Evolutionary conservation across 768 basidiomycete genomes (phyloP).

Genomic region (Calocera cornea): DNA sequence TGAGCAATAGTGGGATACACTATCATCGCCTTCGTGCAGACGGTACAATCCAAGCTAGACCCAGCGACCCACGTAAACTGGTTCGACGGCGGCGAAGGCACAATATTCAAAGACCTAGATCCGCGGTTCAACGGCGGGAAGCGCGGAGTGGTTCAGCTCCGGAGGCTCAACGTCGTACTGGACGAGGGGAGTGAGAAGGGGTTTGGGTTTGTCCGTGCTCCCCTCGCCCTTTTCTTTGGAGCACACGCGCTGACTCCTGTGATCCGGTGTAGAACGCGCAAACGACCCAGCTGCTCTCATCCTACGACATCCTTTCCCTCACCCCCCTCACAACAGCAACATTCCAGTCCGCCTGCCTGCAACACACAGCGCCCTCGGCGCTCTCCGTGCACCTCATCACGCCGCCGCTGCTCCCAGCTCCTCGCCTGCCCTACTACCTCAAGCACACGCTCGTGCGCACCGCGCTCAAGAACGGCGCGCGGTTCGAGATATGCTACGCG

Average conservation of each 20-base stretch:
- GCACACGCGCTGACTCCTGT: neutral
- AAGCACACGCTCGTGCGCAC: conserved; percentile 74
- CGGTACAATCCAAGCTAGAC: conserved; percentile 56
- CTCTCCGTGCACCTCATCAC: conserved; percentile 71
- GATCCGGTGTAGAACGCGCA: conserved; percentile 48
- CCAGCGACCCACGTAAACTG: conserved; percentile 53
- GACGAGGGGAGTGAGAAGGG: conserved; percentile 80
- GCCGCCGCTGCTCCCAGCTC: conserved; percentile 53
- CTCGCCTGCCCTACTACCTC: conserved; percentile 65
- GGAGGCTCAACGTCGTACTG: conserved; percentile 64
- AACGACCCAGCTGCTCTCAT: conserved; percentile 45
- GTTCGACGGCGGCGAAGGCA: conserved; percentile 28
- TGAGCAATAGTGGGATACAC: conserved; percentile 63
- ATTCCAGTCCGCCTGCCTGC: conserved; percentile 68
- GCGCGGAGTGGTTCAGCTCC: conserved; percentile 54
- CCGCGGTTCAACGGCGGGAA: conserved; percentile 37
- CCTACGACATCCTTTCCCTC: conserved; percentile 68
- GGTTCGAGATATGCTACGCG: conserved; percentile 69
- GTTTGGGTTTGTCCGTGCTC: conserved; percentile 50
- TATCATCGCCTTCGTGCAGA: conserved; percentile 64
- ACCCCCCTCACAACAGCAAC: conserved; percentile 56
- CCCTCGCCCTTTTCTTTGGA: neutral
- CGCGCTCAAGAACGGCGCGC: conserved; percentile 67
- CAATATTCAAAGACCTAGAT: conserved; percentile 30
- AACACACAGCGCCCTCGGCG: conserved; percentile 59